These are phyloP conservation scores for Corymbia maculata DNA, from an alignment of 345 rosid species.

Conservation along the genomic window DNA sequence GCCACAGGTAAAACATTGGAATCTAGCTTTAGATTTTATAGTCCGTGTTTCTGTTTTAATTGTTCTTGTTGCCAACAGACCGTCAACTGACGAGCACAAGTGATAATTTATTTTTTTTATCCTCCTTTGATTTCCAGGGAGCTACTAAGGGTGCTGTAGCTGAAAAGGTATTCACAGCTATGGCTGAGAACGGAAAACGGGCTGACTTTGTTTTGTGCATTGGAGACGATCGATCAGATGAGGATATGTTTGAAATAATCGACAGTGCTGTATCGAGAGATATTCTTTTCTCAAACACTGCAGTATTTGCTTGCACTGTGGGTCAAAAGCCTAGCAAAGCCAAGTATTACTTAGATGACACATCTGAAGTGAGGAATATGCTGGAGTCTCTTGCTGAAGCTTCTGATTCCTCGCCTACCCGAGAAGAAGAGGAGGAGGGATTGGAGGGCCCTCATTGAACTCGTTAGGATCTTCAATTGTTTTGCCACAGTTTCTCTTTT, in stretches of 20 bases:
- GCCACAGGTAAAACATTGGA: slow-evolving; percentile 29
- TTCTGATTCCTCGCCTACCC: slow-evolving; percentile 1
- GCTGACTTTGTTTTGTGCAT: slow-evolving; percentile 54
- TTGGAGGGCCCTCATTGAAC: not conserved
- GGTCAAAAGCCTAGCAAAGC: slow-evolving; percentile 61
- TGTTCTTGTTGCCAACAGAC: not conserved
- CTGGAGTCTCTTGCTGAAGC: slow-evolving; percentile 29
- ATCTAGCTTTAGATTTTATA: not conserved
- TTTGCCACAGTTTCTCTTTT: not conserved
- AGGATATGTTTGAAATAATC: slow-evolving; percentile 55
- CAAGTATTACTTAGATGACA: slow-evolving; percentile 40
- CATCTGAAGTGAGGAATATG: slow-evolving; percentile 35
- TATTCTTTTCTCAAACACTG: slow-evolving; percentile 20
- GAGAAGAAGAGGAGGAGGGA: not conserved
- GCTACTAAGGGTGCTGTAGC: slow-evolving; percentile 46
- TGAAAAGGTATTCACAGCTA: slow-evolving; percentile 32
- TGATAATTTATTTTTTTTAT: not conserved
- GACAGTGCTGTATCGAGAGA: slow-evolving; percentile 13
- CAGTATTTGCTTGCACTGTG: slow-evolving; percentile 40
- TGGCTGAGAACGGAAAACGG: slow-evolving; percentile 25
- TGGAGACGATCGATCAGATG: slow-evolving; percentile 59
- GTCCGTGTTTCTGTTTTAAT: not conserved
- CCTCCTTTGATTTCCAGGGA: slow-evolving; percentile 20
- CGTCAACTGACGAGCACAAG: not conserved
- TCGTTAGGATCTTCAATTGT: not conserved